Percentiles rank a stretch among this genome's conserved stretches.
Evolutionary conservation across 148 eudicot species (phyloP).

Genomic region (Persicaria maculosa): DNA sequence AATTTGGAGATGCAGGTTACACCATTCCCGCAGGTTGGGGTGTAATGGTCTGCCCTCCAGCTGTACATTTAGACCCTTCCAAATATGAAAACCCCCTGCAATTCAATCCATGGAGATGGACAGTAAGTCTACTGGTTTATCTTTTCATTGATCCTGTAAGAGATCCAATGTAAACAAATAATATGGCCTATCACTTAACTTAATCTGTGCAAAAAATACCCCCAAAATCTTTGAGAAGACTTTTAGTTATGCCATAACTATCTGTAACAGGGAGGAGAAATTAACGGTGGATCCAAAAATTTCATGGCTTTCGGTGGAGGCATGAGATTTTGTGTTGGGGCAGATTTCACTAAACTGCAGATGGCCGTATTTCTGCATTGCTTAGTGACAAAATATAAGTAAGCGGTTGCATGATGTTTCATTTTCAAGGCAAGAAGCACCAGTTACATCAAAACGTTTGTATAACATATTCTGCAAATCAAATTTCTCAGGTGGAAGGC

Average conservation of each 20-base stretch:
- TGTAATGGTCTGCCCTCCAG: slow-evolving; percentile 91
- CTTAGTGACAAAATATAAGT: slow-evolving; percentile 79
- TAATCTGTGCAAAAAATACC: not conserved
- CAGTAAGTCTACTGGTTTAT: slow-evolving; percentile 31
- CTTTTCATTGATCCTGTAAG: not conserved
- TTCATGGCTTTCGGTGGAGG: slow-evolving; percentile 97
- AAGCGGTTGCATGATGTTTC: slow-evolving; percentile 2
- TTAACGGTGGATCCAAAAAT: slow-evolving; percentile 51
- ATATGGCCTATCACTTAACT: not conserved
- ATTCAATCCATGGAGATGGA: slow-evolving; percentile 92
- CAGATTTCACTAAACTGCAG: slow-evolving; percentile 74
- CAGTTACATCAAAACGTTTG: not conserved
- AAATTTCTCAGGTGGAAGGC: slow-evolving; percentile 44
- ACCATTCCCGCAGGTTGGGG: slow-evolving; percentile 98
- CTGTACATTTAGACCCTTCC: slow-evolving; percentile 74
- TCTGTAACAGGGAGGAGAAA: slow-evolving; percentile 40
- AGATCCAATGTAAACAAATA: not conserved
- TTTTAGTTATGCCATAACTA: not conserved
- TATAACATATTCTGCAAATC: not conserved
- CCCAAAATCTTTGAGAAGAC: not conserved
- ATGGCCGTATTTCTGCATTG: slow-evolving; percentile 72
- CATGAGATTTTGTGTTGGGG: slow-evolving; percentile 76
- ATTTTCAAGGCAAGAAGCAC: not conserved
- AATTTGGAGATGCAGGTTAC: slow-evolving; percentile 38
- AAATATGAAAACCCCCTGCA: slow-evolving; percentile 64